Conservation (phyloP, 306 rosid species). For the Inga leiocalycina region DNA sequence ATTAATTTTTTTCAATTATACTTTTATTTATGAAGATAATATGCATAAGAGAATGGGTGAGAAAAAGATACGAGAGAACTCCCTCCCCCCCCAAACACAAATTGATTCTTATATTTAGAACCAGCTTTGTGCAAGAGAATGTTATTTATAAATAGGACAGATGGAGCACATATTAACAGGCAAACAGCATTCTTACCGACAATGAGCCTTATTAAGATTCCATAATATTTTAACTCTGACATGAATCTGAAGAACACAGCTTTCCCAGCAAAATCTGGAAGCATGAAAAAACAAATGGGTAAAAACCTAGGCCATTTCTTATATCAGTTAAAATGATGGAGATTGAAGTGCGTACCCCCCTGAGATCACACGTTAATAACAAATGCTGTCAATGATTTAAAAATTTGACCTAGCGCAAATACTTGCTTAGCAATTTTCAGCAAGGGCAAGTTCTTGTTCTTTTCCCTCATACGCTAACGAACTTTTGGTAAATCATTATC, state of each 20-base stretch:
- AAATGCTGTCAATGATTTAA: background rate
- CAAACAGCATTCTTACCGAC: conserved; percentile 56
- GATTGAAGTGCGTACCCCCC: background rate
- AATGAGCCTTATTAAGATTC: conserved; percentile 47
- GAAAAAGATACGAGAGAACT: too few species aligned
- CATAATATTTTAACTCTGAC: conserved; percentile 51
- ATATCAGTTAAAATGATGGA: background rate
- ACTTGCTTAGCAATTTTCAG: background rate
- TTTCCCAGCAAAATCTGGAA: conserved; percentile 56
- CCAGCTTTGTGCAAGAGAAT: too few species aligned
- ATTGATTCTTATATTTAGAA: too few species aligned
- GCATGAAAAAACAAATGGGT: conserved; percentile 24
- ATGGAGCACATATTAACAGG: background rate
- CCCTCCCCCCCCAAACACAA: too few species aligned
- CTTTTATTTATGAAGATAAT: too few species aligned
- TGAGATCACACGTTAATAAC: background rate
- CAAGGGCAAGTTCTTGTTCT: background rate
- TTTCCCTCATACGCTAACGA: background rate
- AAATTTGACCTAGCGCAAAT: background rate
- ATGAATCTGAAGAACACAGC: conserved; percentile 49
- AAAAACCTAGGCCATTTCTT: conserved; percentile 1
- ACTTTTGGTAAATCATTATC: background rate
- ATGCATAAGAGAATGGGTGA: too few species aligned
- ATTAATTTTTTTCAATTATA: too few species aligned
- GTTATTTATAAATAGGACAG: too few species aligned